A percentile compares a stretch with the other conserved stretches of the same genome.
Conservation (phyloP, 1,284 basidiomycete genomes). For the Phellopilus nigrolimitatus region DNA sequence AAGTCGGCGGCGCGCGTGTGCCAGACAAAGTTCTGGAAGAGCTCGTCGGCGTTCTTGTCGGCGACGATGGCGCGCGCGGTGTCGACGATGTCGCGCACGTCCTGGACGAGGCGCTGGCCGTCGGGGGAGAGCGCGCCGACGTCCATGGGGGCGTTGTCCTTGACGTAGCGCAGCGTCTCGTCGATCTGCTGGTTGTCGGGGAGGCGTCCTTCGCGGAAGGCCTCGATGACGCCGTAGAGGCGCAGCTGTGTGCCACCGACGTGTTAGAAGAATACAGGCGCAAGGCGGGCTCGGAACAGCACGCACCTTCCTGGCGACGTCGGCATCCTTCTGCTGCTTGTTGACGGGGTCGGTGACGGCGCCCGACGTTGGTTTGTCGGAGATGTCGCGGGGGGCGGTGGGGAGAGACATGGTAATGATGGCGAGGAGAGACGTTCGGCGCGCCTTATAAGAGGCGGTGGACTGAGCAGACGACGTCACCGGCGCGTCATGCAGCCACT, state of each 20-base stretch:
- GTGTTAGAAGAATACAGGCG: not conserved
- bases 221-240: constrained; percentile 75
- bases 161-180: constrained; percentile 63
- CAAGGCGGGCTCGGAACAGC: not conserved
- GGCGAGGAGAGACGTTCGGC: not conserved
- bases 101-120: constrained; percentile 72
- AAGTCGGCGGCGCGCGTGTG: constrained; percentile 52
- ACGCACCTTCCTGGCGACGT: constrained; percentile 26
- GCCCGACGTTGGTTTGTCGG: constrained; percentile 21
- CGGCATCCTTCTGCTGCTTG: constrained; percentile 22
- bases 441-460: too few relatives aligned
- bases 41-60: constrained; percentile 86
- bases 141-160: constrained; percentile 65
- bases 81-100: constrained; percentile 68
- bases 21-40: constrained; percentile 85
- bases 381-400: constrained; percentile 21
- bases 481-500: too few relatives aligned
- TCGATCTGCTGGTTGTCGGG: constrained; percentile 82
- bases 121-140: constrained; percentile 65
- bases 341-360: constrained; percentile 25
- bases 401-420: constrained; percentile 23
- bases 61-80: constrained; percentile 65
- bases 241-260: constrained; percentile 25
- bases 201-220: constrained; percentile 72
- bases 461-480: too few relatives aligned